Evolutionary conservation across 352 stramenopile species (phyloP).

Genomic region (Phytophthora agathidicida): DNA sequence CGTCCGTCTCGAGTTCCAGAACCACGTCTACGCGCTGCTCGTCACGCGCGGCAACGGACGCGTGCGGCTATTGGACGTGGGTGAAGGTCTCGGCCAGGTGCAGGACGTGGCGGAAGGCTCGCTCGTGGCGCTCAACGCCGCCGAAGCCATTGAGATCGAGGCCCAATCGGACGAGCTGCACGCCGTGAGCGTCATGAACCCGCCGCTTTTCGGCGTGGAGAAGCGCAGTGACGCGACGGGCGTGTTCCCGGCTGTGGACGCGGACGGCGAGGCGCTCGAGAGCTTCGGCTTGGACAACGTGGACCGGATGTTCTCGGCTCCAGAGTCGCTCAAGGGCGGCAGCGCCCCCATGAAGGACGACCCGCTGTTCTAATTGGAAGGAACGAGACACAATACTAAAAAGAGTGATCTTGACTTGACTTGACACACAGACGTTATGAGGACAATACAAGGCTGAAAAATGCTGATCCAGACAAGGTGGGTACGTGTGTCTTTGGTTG

Average conservation of each 20-base stretch:
- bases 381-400: neutral
- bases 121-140: conserved; percentile 69
- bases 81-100: conserved; percentile 36
- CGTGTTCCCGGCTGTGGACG: conserved; percentile 75
- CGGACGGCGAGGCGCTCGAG: conserved; percentile 65
- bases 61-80: conserved; percentile 58
- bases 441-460: conserved; percentile 16
- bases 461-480: conserved; percentile 4
- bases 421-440: conserved; percentile 3
- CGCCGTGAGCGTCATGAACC: conserved; percentile 85
- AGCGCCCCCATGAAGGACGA: conserved; percentile 85
- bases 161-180: conserved; percentile 71
- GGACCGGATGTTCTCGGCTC: conserved; percentile 70
- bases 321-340: conserved; percentile 76
- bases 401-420: neutral
- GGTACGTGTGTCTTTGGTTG: conserved; percentile 7
- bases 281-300: conserved; percentile 55
- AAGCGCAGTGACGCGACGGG: conserved; percentile 47
- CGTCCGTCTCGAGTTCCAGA: conserved; percentile 71
- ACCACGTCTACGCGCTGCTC: conserved; percentile 78
- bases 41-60: conserved; percentile 63
- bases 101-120: conserved; percentile 53
- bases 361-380: conserved; percentile 71
- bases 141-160: conserved; percentile 56
- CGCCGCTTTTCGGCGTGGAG: conserved; percentile 66